Percentiles rank a stretch among this genome's conserved stretches.
Conservation (phyloP, 306 rosid genomes). For the Prinsepia uniflora region DNA sequence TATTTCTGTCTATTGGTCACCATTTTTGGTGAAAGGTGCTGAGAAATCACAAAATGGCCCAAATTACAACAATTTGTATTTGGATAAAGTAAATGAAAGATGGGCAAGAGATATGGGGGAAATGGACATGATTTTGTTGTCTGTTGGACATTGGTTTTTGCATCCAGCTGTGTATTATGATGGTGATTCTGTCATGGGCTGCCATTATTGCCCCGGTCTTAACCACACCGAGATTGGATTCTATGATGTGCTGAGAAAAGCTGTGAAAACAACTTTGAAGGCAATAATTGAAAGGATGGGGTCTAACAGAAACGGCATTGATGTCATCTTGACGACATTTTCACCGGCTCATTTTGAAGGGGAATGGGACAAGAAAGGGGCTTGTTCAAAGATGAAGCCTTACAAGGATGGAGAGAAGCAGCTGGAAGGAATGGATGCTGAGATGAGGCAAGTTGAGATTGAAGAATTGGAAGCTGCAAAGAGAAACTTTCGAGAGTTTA, state of each 20-base stretch:
- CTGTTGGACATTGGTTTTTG: constrained; percentile 88
- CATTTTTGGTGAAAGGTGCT: constrained; percentile 72
- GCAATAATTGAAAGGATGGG: constrained; percentile 47
- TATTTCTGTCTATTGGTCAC: constrained; percentile 82
- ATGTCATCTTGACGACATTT: constrained; percentile 67
- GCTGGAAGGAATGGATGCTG: constrained; percentile 77
- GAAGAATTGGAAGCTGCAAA: constrained; percentile 71
- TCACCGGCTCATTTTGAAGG: constrained; percentile 92
- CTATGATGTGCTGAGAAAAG: constrained; percentile 71
- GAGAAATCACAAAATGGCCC: constrained; percentile 58
- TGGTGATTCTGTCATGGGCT: constrained; percentile 54
- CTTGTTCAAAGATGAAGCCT: constrained; percentile 74
- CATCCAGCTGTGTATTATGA: constrained; percentile 86
- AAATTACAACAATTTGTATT: constrained; percentile 47
- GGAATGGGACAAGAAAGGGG: constrained; percentile 82
- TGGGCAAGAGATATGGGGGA: constrained; percentile 62
- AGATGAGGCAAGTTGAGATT: constrained; percentile 60
- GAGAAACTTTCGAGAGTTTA: constrained; percentile 22
- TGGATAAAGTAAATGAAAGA: constrained; percentile 70
- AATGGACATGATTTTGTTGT: constrained; percentile 54
- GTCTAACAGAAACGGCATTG: constrained; percentile 28
- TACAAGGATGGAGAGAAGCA: constrained; percentile 45
- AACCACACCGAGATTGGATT: constrained; percentile 84
- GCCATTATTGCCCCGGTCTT: constrained; percentile 77
- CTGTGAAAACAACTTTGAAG: constrained; percentile 52